Evolutionary conservation across 305 asterid genomes (phyloP).

Genomic region (Solanum aculeatissimum): DNA sequence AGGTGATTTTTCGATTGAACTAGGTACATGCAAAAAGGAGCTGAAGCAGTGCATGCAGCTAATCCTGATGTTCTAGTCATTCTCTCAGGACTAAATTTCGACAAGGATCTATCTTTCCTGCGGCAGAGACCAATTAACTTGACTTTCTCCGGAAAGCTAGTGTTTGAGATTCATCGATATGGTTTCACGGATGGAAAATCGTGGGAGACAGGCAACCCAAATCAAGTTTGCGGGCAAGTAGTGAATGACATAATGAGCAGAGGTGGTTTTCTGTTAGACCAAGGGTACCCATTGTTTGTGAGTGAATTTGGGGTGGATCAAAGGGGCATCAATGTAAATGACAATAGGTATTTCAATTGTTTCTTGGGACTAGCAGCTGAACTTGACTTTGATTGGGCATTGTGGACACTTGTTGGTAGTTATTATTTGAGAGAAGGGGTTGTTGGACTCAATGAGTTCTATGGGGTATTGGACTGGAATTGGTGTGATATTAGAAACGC

Average conservation of each 20-base stretch:
- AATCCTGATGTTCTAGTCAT: constrained; percentile 64
- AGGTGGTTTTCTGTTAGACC: constrained; percentile 52
- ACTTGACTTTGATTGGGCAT: constrained; percentile 77
- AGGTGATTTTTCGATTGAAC: background rate
- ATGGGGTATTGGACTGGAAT: constrained; percentile 68
- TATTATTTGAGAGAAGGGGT: constrained; percentile 69
- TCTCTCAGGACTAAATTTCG: constrained; percentile 62
- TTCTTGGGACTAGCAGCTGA: constrained; percentile 90
- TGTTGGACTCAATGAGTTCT: constrained; percentile 51
- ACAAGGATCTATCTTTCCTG: constrained; percentile 61
- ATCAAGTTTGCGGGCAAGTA: constrained; percentile 68
- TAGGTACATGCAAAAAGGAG: constrained; percentile 82
- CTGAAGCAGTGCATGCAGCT: constrained; percentile 83
- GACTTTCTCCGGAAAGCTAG: constrained; percentile 52
- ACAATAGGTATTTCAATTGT: constrained; percentile 77
- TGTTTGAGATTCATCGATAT: constrained; percentile 82
- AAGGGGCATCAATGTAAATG: constrained; percentile 76
- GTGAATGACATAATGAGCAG: constrained; percentile 23
- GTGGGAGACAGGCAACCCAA: constrained; percentile 58
- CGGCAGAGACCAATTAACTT: constrained; percentile 28
- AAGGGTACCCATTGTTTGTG: constrained; percentile 82
- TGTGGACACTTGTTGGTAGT: constrained; percentile 90
- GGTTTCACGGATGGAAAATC: constrained; percentile 47
- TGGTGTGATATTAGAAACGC: constrained; percentile 70
- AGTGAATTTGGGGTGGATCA: constrained; percentile 85